Percentiles rank a stretch among this genome's conserved stretches.
phyloP scores from a whole-genome alignment of 1,284 basidiomycete genomes.

The Inonotus obliquus region DNA sequence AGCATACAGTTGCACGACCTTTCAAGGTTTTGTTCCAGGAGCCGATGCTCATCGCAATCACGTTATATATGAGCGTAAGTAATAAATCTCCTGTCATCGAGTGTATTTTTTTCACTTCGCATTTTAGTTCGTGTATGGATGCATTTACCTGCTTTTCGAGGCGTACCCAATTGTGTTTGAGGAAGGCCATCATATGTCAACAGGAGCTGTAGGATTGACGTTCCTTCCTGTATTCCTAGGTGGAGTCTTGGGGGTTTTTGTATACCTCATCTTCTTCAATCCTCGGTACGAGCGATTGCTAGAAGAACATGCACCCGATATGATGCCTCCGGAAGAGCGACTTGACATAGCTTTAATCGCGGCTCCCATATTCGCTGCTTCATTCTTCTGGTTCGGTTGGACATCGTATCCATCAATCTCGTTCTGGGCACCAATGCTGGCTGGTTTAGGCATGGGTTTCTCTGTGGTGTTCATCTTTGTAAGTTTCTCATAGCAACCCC shows the following conservation, averaged over 20 bases:
- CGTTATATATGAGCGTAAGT: constrained; percentile 42
- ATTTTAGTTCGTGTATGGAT: constrained; percentile 37
- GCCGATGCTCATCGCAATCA: constrained; percentile 42
- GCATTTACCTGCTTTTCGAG: constrained; percentile 43
- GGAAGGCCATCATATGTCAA: constrained; percentile 45
- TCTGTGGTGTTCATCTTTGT: constrained; percentile 57
- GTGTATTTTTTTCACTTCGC: not conserved
- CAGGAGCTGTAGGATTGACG: constrained; percentile 45
- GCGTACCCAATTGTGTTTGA: constrained; percentile 57
- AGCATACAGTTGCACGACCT: constrained; percentile 34
- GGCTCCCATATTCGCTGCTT: constrained; percentile 49
- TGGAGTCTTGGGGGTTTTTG: constrained; percentile 39
- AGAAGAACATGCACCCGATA: constrained; percentile 42
- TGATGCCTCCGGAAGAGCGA: constrained; percentile 65
- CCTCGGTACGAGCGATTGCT: constrained; percentile 46
- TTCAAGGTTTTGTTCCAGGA: constrained; percentile 40
- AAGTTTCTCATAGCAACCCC: constrained; percentile 25
- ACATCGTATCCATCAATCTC: constrained; percentile 50
- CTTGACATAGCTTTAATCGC: constrained; percentile 51
- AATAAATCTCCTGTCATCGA: not conserved
- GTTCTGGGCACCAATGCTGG: constrained; percentile 53
- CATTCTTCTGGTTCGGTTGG: constrained; percentile 70
- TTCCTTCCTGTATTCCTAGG: constrained; percentile 55
- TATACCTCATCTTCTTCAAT: constrained; percentile 49
- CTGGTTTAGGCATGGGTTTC: constrained; percentile 49